Conservation (phyloP, 1,284 basidiomycete genomes). For the Ustilago xerochloae region DNA sequence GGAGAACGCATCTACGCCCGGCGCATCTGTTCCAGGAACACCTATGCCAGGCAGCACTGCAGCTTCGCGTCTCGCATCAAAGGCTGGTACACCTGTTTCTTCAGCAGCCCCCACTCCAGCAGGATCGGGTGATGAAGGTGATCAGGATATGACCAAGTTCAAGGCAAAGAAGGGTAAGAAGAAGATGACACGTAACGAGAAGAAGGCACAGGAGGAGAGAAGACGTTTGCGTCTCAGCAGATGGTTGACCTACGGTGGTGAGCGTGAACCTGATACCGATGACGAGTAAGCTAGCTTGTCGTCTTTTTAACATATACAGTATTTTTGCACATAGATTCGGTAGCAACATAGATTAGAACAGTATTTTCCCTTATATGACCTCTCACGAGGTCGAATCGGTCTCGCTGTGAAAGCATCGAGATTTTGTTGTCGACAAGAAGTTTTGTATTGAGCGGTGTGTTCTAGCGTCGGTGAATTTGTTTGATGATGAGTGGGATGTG, state of each 20-base stretch:
- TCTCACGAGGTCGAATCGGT: no score
- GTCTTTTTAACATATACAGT: not conserved
- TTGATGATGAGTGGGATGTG: not conserved
- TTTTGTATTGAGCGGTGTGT: not conserved
- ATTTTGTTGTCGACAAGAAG: no score
- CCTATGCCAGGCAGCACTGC: slow-evolving; percentile 69
- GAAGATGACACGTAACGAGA: slow-evolving; percentile 67
- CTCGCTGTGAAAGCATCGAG: no score
- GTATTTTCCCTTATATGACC: not conserved
- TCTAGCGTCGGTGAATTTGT: not conserved
- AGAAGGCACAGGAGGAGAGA: slow-evolving; percentile 67
- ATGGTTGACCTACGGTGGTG: slow-evolving; percentile 65
- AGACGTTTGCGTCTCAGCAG: slow-evolving; percentile 60
- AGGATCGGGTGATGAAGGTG: slow-evolving; percentile 70
- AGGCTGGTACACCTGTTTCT: slow-evolving; percentile 67
- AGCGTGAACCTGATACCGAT: slow-evolving; percentile 65
- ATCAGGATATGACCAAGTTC: slow-evolving; percentile 66
- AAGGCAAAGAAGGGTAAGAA: slow-evolving; percentile 68
- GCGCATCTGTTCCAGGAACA: slow-evolving; percentile 76
- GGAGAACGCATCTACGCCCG: slow-evolving; percentile 74
- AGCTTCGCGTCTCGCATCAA: slow-evolving; percentile 66
- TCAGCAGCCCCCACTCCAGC: slow-evolving; percentile 69
- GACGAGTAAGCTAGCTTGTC: slow-evolving; percentile 60
- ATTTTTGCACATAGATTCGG: slow-evolving; percentile 8
- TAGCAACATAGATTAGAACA: slow-evolving; percentile 6